Evolutionary conservation across 768 basidiomycete species (phyloP).

Genomic region (Boletus rufocinnamomeus): DNA sequence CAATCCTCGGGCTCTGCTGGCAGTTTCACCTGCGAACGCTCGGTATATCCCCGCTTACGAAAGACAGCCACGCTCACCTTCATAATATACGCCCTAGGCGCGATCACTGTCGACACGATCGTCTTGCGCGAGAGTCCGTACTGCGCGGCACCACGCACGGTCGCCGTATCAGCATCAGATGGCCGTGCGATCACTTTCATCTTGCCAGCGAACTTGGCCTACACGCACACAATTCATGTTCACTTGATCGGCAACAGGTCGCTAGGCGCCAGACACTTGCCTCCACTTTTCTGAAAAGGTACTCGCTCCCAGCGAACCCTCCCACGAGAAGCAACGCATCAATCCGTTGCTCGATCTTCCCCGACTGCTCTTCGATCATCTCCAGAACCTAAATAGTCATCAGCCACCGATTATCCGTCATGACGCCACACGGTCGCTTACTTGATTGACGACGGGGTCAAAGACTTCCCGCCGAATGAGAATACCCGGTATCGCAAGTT

Average conservation of each 20-base stretch:
- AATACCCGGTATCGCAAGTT: slow-evolving; percentile 80
- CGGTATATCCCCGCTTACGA: slow-evolving; percentile 1
- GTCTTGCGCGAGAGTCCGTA: slow-evolving; percentile 78
- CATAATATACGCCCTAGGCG: slow-evolving; percentile 84
- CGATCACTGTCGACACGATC: slow-evolving; percentile 80
- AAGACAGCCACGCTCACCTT: slow-evolving; percentile 48
- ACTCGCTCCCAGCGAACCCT: slow-evolving; percentile 86
- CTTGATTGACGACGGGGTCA: slow-evolving; percentile 83
- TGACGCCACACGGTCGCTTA: slow-evolving; percentile 33
- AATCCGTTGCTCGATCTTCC: slow-evolving; percentile 65
- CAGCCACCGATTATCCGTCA: slow-evolving; percentile 8
- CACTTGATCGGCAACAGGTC: slow-evolving; percentile 11
- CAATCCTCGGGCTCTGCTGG: slow-evolving; percentile 86
- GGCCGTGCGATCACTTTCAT: slow-evolving; percentile 82
- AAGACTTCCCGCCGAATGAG: slow-evolving; percentile 82
- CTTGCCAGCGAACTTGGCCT: slow-evolving; percentile 66
- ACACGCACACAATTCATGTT: slow-evolving; percentile 14
- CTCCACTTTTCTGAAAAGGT: slow-evolving; percentile 78
- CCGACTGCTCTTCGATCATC: slow-evolving; percentile 75
- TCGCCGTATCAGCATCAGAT: slow-evolving; percentile 86
- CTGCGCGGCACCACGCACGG: slow-evolving; percentile 82
- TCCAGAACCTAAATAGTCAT: slow-evolving; percentile 59
- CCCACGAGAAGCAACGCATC: slow-evolving; percentile 88
- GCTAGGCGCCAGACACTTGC: slow-evolving; percentile 41
- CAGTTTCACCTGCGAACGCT: slow-evolving; percentile 66